Percentiles rank a stretch among this genome's conserved stretches.
Evolutionary conservation across 177 flowering plant species (phyloP).

Genomic region (Tripterygium wilfordii): DNA sequence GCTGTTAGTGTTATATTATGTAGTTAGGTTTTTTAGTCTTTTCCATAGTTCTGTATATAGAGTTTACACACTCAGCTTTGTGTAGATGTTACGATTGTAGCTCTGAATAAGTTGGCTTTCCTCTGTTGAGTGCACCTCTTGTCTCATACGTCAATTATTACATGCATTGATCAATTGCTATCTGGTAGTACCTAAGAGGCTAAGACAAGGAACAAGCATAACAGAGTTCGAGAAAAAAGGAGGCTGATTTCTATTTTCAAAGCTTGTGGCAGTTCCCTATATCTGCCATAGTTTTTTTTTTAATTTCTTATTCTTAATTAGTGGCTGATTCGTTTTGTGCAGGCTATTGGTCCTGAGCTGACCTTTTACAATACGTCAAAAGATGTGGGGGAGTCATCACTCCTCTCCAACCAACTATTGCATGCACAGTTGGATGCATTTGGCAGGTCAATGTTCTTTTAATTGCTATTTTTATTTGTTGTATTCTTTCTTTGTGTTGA

Average conservation of each 20-base stretch:
- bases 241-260: no score
- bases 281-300: background rate
- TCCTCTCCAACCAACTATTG: constrained; percentile 75
- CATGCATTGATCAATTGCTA: no score
- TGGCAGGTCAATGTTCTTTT: constrained; percentile 48
- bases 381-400: constrained; percentile 46
- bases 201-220: no score
- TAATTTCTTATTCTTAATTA: background rate
- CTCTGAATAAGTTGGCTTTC: no score
- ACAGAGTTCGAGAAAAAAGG: no score
- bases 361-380: constrained; percentile 82
- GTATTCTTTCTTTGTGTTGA: no score
- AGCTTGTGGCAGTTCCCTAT: background rate
- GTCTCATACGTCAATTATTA: no score
- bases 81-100: background rate
- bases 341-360: constrained; percentile 97
- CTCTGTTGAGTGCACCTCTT: no score
- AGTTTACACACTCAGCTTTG: background rate
- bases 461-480: background rate
- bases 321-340: constrained; percentile 15
- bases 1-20: background rate
- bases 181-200: no score
- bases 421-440: constrained; percentile 88
- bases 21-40: background rate
- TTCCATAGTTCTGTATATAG: background rate